Evolutionary conservation across 441 rosid genomes (phyloP).

Genomic region (Pelargonium fulgidum): DNA sequence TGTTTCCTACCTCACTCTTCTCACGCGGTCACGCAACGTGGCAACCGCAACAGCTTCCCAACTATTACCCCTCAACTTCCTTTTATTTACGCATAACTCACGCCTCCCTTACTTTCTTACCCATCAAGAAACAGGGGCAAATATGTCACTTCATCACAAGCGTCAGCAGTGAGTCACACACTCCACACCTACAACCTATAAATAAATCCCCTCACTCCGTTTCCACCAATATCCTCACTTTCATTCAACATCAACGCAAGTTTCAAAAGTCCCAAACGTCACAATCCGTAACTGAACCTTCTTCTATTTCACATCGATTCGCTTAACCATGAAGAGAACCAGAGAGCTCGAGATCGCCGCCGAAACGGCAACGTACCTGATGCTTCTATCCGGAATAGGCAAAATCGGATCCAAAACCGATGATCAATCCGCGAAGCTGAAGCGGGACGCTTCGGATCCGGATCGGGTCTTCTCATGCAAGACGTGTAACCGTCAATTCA

Average conservation of each 20-base stretch:
- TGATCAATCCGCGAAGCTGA: not conserved
- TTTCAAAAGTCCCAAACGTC: not conserved
- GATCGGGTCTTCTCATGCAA: slow-evolving; percentile 56
- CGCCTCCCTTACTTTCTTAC: not conserved
- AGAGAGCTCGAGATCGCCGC: slow-evolving; percentile 28
- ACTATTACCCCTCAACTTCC: not conserved
- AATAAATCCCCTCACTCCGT: not conserved
- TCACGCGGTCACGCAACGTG: not conserved
- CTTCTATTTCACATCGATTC: too few species aligned
- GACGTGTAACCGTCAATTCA: slow-evolving; percentile 52
- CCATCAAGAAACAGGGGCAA: not conserved
- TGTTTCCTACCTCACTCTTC: not conserved
- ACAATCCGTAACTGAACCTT: too few species aligned
- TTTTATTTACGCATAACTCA: not conserved
- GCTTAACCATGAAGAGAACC: slow-evolving; percentile 42
- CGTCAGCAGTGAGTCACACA: not conserved
- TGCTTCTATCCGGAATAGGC: slow-evolving; percentile 42
- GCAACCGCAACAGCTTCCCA: not conserved
- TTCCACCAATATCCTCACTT: not conserved
- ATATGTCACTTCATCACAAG: not conserved
- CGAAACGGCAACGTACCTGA: slow-evolving; percentile 46
- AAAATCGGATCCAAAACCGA: slow-evolving; percentile 14
- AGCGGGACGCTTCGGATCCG: not conserved
- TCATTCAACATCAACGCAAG: not conserved
- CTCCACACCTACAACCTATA: not conserved